Conservation (phyloP, 805 yeast genomes). For the Yarrowia phangngaensis region DNA sequence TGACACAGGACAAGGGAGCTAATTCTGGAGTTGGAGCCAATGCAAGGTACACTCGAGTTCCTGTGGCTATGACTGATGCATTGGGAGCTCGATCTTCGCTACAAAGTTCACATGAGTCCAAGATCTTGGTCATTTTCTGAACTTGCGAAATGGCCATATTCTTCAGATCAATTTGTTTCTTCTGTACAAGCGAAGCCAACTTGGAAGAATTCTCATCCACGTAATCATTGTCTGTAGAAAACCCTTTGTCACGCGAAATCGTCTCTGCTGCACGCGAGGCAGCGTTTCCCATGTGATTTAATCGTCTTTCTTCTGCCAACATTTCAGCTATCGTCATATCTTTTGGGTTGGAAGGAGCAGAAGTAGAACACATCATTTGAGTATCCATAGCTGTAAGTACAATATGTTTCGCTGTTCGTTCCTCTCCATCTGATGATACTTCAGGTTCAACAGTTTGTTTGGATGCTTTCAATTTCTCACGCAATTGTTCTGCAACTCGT, state of each 20-base stretch:
- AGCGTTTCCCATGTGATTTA: slow-evolving; percentile 29
- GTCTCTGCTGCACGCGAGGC: slow-evolving; percentile 36
- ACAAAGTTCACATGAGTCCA: slow-evolving; percentile 44
- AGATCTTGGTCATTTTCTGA: slow-evolving; percentile 35
- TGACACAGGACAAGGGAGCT: slow-evolving; percentile 39
- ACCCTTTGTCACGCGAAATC: slow-evolving; percentile 43
- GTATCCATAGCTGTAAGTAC: slow-evolving; percentile 20
- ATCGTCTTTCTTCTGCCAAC: slow-evolving; percentile 38
- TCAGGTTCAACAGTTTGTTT: too few relatives aligned
- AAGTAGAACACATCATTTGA: neutral
- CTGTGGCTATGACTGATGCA: slow-evolving; percentile 38
- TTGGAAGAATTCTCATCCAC: slow-evolving; percentile 45
- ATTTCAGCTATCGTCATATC: slow-evolving; percentile 43
- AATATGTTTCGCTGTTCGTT: slow-evolving; percentile 14
- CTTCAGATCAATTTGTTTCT: slow-evolving; percentile 37
- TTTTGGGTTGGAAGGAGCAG: slow-evolving; percentile 32
- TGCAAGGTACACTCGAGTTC: slow-evolving; percentile 42
- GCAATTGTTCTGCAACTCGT: slow-evolving; percentile 5
- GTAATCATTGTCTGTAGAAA: slow-evolving; percentile 43
- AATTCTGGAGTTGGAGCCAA: slow-evolving; percentile 45
- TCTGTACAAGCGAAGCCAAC: slow-evolving; percentile 39
- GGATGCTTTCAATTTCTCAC: neutral
- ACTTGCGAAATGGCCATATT: slow-evolving; percentile 37
- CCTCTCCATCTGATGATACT: too few relatives aligned
- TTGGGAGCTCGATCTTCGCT: slow-evolving; percentile 35